Evolutionary conservation across 208 protist genomes (phyloP).

Genomic region (Trypanosoma cruzi): DNA sequence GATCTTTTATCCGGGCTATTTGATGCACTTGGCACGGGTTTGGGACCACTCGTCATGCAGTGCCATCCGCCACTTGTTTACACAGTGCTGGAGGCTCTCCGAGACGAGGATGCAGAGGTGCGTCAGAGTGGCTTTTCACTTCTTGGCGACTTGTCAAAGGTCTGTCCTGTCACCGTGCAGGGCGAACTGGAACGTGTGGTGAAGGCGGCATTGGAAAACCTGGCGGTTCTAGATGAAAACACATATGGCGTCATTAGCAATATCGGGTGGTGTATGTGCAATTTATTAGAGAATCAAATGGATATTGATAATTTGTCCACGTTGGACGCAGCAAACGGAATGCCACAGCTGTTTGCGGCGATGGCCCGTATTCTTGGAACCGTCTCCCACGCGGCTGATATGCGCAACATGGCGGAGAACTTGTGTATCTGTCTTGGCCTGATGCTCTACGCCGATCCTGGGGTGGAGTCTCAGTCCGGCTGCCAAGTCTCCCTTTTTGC

Average conservation of each 20-base stretch:
- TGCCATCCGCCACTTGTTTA: conserved; percentile 59
- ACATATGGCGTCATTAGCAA: conserved; percentile 73
- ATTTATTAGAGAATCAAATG: conserved; percentile 76
- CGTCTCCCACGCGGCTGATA: conserved; percentile 49
- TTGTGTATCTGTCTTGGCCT: conserved; percentile 73
- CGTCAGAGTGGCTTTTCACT: conserved; percentile 81
- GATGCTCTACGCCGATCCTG: conserved; percentile 59
- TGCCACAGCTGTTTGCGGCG: conserved; percentile 53
- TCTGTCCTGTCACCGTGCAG: conserved; percentile 59
- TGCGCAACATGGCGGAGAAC: conserved; percentile 90
- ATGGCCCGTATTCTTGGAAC: conserved; percentile 45
- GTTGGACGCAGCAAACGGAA: conserved; percentile 39
- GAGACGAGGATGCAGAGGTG: conserved; percentile 47
- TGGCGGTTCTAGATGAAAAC: conserved; percentile 40
- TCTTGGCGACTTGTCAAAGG: conserved; percentile 63
- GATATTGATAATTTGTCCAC: conserved; percentile 48
- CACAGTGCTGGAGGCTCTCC: conserved; percentile 48
- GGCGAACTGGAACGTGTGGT: conserved; percentile 40
- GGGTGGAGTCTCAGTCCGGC: conserved; percentile 44
- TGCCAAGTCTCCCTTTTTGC: conserved; percentile 54
- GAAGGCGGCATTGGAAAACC: conserved; percentile 51
- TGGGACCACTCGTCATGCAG: conserved; percentile 64
- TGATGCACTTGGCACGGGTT: conserved; percentile 64
- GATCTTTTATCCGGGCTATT: conserved; percentile 81
- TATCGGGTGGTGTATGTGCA: conserved; percentile 79